phyloP scores from a whole-genome alignment of 2,329 filamentous ascomycete species.

The Diaporthe nobilis region DNA sequence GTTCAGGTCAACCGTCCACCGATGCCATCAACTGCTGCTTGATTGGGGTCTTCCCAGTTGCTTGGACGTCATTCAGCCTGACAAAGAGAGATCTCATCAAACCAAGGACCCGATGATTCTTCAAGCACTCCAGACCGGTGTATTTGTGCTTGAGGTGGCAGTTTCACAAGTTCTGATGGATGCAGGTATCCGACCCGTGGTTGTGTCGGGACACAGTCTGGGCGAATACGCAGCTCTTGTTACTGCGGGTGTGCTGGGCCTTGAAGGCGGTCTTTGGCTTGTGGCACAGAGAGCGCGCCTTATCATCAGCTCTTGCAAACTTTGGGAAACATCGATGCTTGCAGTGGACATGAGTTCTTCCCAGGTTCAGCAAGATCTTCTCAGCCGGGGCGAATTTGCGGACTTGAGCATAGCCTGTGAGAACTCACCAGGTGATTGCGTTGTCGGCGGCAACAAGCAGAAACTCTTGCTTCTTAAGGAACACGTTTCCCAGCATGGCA shows the following conservation, averaged over 20 bases:
- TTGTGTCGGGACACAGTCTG: slow-evolving; percentile 69
- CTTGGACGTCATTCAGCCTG: slow-evolving; percentile 55
- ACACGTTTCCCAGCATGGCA: neutral
- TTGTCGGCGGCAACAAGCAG: neutral
- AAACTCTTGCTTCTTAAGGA: slow-evolving; percentile 26
- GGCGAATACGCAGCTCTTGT: slow-evolving; percentile 79
- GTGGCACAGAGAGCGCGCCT: slow-evolving; percentile 72
- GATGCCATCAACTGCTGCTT: slow-evolving; percentile 39
- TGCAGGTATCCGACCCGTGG: slow-evolving; percentile 60
- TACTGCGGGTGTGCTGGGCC: slow-evolving; percentile 74
- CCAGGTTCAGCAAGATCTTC: slow-evolving; percentile 51
- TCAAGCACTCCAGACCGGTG: slow-evolving; percentile 53
- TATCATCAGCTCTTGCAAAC: slow-evolving; percentile 67
- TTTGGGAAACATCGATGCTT: slow-evolving; percentile 53
- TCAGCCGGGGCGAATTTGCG: slow-evolving; percentile 74
- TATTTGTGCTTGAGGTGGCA: slow-evolving; percentile 57
- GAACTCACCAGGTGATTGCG: slow-evolving; percentile 66
- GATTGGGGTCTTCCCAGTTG: slow-evolving; percentile 49
- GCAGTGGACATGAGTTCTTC: slow-evolving; percentile 48
- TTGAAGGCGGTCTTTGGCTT: slow-evolving; percentile 72
- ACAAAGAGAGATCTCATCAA: slow-evolving; percentile 57
- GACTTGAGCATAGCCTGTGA: slow-evolving; percentile 72
- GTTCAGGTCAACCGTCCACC: neutral
- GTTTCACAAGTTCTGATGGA: slow-evolving; percentile 57
- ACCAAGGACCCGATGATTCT: slow-evolving; percentile 24